Conservation (phyloP, 1,284 basidiomycete species). For the Trametes versicolor region DNA sequence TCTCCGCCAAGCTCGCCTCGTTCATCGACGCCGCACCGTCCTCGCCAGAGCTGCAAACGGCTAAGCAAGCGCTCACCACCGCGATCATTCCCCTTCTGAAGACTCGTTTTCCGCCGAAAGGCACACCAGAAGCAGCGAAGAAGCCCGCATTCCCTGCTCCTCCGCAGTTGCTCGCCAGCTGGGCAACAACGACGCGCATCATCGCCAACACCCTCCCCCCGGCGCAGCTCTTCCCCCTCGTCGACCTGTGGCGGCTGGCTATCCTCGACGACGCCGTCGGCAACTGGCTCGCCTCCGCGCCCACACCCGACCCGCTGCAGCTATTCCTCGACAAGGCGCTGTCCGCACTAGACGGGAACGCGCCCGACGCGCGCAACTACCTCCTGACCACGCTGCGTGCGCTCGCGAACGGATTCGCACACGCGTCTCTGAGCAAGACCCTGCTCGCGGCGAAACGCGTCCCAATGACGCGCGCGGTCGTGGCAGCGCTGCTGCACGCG, state of each 20-base stretch:
- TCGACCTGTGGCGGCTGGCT: conserved; percentile 87
- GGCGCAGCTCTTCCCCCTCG: conserved; percentile 79
- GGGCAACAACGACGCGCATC: conserved; percentile 57
- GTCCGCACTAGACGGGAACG: conserved; percentile 39
- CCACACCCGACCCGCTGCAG: conserved; percentile 50
- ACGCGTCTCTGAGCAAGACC: conserved; percentile 59
- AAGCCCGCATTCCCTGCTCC: conserved; percentile 36
- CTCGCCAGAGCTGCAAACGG: conserved; percentile 49
- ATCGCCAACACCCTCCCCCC: conserved; percentile 61
- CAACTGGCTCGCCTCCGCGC: conserved; percentile 54
- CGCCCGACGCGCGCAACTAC: conserved; percentile 55
- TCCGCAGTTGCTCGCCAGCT: conserved; percentile 50
- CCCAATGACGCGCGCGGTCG: conserved; percentile 54
- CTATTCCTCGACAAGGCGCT: conserved; percentile 56
- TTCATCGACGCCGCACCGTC: conserved; percentile 62
- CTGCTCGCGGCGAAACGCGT: conserved; percentile 53
- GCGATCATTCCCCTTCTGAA: conserved; percentile 76
- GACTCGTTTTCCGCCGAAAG: conserved; percentile 48
- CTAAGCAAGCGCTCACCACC: conserved; percentile 59
- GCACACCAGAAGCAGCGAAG: conserved; percentile 31
- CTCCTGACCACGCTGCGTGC: conserved; percentile 78
- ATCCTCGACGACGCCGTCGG: conserved; percentile 70
- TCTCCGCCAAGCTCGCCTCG: conserved; percentile 69
- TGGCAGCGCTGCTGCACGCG: conserved; percentile 73
- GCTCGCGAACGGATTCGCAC: conserved; percentile 78